Percentiles rank a stretch among this genome's conserved stretches.
These are phyloP conservation scores for Hypoxylon rubiginosum DNA, from an alignment of 2,329 filamentous ascomycete species.

Conservation along the genomic window DNA sequence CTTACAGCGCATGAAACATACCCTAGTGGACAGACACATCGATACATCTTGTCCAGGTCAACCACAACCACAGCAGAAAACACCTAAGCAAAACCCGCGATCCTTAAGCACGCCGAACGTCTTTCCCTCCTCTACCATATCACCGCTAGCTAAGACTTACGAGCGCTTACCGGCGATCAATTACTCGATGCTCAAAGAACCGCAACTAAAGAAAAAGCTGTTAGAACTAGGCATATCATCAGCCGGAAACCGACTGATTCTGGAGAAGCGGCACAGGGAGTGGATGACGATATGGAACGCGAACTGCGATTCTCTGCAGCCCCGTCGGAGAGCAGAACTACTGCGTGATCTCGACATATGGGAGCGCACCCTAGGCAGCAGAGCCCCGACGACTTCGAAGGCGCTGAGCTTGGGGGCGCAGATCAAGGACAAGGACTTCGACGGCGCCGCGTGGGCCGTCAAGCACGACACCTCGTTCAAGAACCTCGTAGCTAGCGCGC, in stretches of 20 bases:
- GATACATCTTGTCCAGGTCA: slow-evolving; percentile 69
- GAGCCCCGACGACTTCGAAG: slow-evolving; percentile 58
- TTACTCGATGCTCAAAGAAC: slow-evolving; percentile 89
- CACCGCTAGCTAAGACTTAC: slow-evolving; percentile 54
- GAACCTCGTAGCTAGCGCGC: slow-evolving; percentile 82
- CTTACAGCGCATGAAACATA: slow-evolving; percentile 80
- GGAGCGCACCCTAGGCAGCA: slow-evolving; percentile 84
- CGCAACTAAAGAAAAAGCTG: slow-evolving; percentile 82
- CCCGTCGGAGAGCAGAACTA: slow-evolving; percentile 78
- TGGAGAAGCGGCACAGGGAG: slow-evolving; percentile 87
- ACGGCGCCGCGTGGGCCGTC: slow-evolving; percentile 79
- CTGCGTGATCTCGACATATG: slow-evolving; percentile 85
- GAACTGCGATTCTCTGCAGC: slow-evolving; percentile 87
- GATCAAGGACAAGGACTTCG: slow-evolving; percentile 91
- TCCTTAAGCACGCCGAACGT: slow-evolving; percentile 35
- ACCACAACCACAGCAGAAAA: slow-evolving; percentile 51
- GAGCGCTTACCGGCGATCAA: slow-evolving; percentile 84
- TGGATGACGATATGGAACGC: slow-evolving; percentile 98
- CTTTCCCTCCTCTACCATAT: slow-evolving; percentile 35
- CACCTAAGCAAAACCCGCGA: slow-evolving; percentile 19
- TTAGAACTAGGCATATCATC: slow-evolving; percentile 82
- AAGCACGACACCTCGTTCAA: slow-evolving; percentile 83
- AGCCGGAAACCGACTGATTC: slow-evolving; percentile 74
- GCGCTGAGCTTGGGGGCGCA: slow-evolving; percentile 58
- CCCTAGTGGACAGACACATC: slow-evolving; percentile 83